Conservation (phyloP, 345 rosid species). For the Hibiscus mutabilis region DNA sequence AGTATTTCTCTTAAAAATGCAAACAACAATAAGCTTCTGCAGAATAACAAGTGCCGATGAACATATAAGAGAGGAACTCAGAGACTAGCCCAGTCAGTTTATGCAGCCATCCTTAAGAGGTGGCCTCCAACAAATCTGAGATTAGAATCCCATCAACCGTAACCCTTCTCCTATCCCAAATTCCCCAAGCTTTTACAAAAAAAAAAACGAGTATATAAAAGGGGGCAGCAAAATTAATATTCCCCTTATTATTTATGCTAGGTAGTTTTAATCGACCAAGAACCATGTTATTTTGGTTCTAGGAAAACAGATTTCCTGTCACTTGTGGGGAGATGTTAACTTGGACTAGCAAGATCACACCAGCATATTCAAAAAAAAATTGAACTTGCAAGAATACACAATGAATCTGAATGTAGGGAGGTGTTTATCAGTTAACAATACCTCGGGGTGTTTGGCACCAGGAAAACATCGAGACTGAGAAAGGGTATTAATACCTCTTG, state of each 20-base stretch:
- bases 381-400: too few relatives aligned
- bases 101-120: neutral
- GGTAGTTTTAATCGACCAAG: neutral
- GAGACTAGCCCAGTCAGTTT: neutral
- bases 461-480: too few relatives aligned
- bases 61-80: neutral
- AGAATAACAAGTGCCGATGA: neutral
- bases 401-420: too few relatives aligned
- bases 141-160: neutral
- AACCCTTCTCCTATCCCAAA: neutral
- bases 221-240: neutral
- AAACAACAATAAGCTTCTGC: neutral
- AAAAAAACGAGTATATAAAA: neutral
- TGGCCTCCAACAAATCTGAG: neutral
- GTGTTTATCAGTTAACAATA: too few relatives aligned
- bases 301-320: too few relatives aligned
- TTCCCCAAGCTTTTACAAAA: neutral
- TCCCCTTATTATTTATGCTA: neutral
- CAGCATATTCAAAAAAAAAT: too few relatives aligned
- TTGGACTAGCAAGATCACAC: too few relatives aligned
- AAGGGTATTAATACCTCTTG: too few relatives aligned
- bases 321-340: too few relatives aligned
- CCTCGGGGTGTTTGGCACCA: too few relatives aligned
- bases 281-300: neutral
- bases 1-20: neutral